Conservation (phyloP, 1,139 yeast species). For the Lodderomyces beijingensis region DNA sequence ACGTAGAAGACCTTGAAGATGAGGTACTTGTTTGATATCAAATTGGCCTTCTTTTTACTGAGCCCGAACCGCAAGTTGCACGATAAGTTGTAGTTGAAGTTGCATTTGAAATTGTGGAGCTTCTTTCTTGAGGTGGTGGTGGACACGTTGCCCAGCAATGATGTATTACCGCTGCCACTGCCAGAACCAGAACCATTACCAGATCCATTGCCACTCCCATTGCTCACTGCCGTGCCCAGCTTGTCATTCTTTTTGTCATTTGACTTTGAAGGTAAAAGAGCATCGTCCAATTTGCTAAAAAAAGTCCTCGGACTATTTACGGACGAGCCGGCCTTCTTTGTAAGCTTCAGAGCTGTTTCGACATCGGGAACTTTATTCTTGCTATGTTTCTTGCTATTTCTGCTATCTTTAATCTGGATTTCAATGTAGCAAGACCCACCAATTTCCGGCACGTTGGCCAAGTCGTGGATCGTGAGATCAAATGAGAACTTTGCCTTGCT, state of each 20-base stretch:
- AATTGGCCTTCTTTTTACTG: conserved; percentile 30
- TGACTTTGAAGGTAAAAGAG: conserved; percentile 2
- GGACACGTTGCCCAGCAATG: conserved; percentile 24
- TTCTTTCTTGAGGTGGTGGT: conserved; percentile 32
- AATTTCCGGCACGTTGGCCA: conserved; percentile 78
- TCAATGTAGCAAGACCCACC: conserved; percentile 66
- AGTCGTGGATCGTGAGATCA: conserved; percentile 57
- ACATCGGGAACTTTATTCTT: conserved; percentile 2
- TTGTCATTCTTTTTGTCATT: background rate
- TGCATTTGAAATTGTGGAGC: conserved; percentile 42
- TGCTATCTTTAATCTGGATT: conserved; percentile 32
- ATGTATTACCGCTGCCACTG: conserved; percentile 2
- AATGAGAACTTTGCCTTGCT: conserved; percentile 51
- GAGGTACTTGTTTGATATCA: conserved; percentile 37
- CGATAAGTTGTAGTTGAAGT: conserved; percentile 32
- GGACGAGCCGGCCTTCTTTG: conserved; percentile 3
- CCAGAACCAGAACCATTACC: background rate
- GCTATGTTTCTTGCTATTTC: conserved; percentile 5
- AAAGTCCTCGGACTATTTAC: conserved; percentile 10
- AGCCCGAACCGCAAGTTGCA: conserved; percentile 41
- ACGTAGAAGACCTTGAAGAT: conserved; percentile 32
- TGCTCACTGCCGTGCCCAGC: background rate
- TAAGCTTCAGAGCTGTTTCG: conserved; percentile 2
- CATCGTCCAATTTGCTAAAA: conserved; percentile 12
- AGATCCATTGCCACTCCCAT: background rate